These are phyloP conservation scores for Trichoderma atroviride DNA, from an alignment of 2,329 filamentous ascomycete genomes.

Conservation along the genomic window DNA sequence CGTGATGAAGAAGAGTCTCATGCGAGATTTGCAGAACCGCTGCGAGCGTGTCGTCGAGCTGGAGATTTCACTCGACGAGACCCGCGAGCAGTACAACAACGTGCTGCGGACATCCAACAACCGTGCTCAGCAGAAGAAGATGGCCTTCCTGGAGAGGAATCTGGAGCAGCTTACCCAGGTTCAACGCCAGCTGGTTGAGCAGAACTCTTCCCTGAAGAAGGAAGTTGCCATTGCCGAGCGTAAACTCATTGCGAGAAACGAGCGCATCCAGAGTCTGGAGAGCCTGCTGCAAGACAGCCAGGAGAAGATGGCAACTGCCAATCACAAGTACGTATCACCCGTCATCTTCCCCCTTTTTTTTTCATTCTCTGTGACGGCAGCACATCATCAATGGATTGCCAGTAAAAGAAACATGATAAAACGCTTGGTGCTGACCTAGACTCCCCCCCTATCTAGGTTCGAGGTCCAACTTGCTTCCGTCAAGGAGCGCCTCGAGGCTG, in stretches of 20 bases:
- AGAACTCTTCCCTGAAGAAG: constrained; percentile 97
- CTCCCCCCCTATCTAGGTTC: constrained; percentile 64
- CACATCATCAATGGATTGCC: constrained; percentile 39
- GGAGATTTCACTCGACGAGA: constrained; percentile 96
- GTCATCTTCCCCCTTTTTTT: not conserved
- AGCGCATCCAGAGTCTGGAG: constrained; percentile 94
- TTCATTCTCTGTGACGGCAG: constrained; percentile 22
- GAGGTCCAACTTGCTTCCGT: constrained; percentile 95
- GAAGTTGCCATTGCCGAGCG: constrained; percentile 98
- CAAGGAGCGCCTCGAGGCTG: constrained; percentile 95
- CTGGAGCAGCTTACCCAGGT: constrained; percentile 97
- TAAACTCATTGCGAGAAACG: constrained; percentile 93
- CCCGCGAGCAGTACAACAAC: constrained; percentile 98
- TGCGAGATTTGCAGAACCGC: constrained; percentile 97
- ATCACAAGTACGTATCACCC: constrained; percentile 77
- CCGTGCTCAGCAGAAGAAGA: constrained; percentile 99
- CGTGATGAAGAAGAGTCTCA: constrained; percentile 99
- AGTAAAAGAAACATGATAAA: constrained; percentile 10
- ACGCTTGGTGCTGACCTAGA: constrained; percentile 24
- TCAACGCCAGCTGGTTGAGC: constrained; percentile 95
- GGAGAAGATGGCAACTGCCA: constrained; percentile 95
- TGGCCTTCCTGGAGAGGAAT: constrained; percentile 98
- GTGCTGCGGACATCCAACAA: constrained; percentile 96
- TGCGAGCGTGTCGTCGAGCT: constrained; percentile 98
- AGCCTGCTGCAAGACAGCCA: constrained; percentile 92